Conservation (phyloP, 1,284 basidiomycete species). For the Leucoagaricus sp. region DNA sequence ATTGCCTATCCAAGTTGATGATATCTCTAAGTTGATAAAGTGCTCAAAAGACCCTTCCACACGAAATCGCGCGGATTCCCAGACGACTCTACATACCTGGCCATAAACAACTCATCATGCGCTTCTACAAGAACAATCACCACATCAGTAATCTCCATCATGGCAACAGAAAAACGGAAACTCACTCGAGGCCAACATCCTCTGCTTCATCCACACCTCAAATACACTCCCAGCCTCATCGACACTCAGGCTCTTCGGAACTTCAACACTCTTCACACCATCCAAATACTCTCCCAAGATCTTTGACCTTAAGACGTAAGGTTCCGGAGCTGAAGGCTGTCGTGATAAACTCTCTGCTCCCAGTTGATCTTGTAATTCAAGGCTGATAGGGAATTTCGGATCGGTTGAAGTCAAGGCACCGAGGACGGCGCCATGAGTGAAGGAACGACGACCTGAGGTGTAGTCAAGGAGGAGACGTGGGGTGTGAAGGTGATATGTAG, state of each 20-base stretch:
- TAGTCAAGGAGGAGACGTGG: constrained; percentile 82
- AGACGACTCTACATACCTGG: constrained; percentile 70
- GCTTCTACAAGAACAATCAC: constrained; percentile 16
- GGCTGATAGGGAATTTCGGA: constrained; percentile 50
- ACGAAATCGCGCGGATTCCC: constrained; percentile 78
- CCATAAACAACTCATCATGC: constrained; percentile 68
- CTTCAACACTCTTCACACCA: constrained; percentile 53
- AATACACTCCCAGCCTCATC: constrained; percentile 69
- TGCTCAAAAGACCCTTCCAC: constrained; percentile 64
- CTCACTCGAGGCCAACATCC: constrained; percentile 51
- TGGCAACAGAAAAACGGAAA: constrained; percentile 30
- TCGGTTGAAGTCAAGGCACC: constrained; percentile 64
- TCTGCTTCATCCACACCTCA: constrained; percentile 67
- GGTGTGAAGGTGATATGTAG: constrained; percentile 80
- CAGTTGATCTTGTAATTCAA: constrained; percentile 63
- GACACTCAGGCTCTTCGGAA: constrained; percentile 60
- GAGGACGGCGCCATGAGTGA: constrained; percentile 69
- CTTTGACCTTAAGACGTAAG: constrained; percentile 47
- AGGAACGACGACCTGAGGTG: constrained; percentile 64
- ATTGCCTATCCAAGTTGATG: neutral
- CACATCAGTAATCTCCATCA: neutral
- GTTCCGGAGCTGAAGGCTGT: constrained; percentile 38
- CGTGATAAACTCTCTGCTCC: constrained; percentile 34
- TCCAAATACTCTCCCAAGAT: constrained; percentile 50
- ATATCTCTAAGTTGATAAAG: constrained; percentile 29